Evolutionary conservation across 1,284 basidiomycete genomes (phyloP).

Genomic region (Vanrija pseudolonga): DNA sequence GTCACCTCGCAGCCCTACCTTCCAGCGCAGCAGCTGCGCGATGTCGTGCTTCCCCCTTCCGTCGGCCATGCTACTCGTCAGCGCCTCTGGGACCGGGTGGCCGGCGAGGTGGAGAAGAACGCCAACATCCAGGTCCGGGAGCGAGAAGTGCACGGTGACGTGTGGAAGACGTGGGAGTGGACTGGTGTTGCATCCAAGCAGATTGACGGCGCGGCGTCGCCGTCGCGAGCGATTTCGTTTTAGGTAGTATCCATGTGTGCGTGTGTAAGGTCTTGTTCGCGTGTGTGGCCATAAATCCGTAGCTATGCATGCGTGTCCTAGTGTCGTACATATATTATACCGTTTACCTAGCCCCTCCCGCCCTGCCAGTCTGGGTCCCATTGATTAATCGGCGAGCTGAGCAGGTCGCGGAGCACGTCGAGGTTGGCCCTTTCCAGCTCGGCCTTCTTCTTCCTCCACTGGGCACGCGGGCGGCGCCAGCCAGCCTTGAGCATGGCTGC

Average conservation of each 20-base stretch:
- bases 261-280: too few relatives aligned
- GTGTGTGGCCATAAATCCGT: too few relatives aligned
- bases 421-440: background rate
- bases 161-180: constrained; percentile 57
- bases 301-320: too few relatives aligned
- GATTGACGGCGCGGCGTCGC: background rate
- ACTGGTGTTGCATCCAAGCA: constrained; percentile 18
- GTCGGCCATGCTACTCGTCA: constrained; percentile 66
- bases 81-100: constrained; percentile 80
- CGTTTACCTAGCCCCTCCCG: too few relatives aligned
- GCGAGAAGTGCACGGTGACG: constrained; percentile 77
- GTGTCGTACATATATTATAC: too few relatives aligned
- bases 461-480: background rate
- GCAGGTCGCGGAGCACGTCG: background rate
- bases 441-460: background rate
- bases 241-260: too few relatives aligned
- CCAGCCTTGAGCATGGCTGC: background rate
- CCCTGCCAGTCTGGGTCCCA: background rate
- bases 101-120: constrained; percentile 85
- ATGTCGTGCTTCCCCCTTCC: constrained; percentile 78
- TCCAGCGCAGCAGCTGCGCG: constrained; percentile 84
- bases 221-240: too few relatives aligned
- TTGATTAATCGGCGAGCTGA: background rate
- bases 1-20: constrained; percentile 73
- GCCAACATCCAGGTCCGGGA: constrained; percentile 87